Conservation (phyloP, 208 protist genomes). For the Polymyxa betae region DNA sequence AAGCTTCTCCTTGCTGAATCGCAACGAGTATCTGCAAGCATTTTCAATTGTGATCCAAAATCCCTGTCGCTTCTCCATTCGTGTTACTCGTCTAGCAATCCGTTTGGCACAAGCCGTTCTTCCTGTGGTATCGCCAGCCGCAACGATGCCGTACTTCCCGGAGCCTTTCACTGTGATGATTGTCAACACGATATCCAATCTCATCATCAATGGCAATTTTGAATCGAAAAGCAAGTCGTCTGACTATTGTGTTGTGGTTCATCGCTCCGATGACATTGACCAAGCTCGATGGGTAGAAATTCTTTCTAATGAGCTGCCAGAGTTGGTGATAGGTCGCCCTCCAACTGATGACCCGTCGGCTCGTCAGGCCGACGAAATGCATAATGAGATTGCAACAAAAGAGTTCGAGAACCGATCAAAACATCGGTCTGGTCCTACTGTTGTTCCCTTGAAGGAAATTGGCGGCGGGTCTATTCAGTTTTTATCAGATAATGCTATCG, state of each 20-base stretch:
- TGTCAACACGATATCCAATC: neutral
- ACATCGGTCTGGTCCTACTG: neutral
- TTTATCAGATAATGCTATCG: constrained; percentile 17
- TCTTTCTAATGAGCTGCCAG: neutral
- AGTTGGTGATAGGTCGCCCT: neutral
- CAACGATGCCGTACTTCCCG: neutral
- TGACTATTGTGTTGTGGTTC: neutral
- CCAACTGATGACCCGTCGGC: neutral
- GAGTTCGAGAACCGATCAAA: neutral
- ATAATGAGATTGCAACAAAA: neutral
- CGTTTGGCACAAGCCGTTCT: neutral
- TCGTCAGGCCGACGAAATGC: neutral
- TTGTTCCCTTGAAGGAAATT: constrained; percentile 43
- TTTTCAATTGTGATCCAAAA: neutral
- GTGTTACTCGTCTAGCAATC: neutral
- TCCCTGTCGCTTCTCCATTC: neutral
- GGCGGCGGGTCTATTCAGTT: constrained; percentile 43
- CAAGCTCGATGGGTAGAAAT: constrained; percentile 9
- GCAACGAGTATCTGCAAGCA: neutral
- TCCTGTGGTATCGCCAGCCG: neutral
- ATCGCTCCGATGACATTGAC: neutral
- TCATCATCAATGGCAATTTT: neutral
- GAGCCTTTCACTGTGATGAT: neutral
- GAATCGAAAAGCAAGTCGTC: neutral
- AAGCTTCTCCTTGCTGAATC: neutral